These are phyloP conservation scores for Niveomyces coronatus DNA, from an alignment of 2,329 filamentous ascomycete species.

Conservation along the genomic window DNA sequence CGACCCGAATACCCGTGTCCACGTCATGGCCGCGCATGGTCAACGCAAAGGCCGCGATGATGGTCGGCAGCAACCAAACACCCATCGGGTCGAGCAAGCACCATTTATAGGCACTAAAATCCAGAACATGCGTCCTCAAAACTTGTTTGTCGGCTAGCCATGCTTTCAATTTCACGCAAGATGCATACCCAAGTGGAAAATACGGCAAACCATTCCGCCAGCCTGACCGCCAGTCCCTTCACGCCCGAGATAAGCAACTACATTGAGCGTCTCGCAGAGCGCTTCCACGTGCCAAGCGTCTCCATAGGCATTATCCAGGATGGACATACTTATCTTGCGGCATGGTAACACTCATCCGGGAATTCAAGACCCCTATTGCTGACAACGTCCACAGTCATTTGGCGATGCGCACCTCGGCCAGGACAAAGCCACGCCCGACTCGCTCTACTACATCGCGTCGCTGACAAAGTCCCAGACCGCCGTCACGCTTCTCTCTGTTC, in stretches of 20 bases:
- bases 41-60: background rate
- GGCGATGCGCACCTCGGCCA: conserved; percentile 15
- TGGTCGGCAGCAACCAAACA: background rate
- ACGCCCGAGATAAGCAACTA: conserved; percentile 10
- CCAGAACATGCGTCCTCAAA: background rate
- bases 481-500: conserved; percentile 33
- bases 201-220: background rate
- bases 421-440: conserved; percentile 30
- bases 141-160: background rate
- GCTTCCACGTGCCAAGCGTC: conserved; percentile 37
- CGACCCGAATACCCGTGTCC: background rate
- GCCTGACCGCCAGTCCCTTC: conserved; percentile 7
- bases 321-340: conserved; percentile 27
- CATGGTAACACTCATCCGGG: conserved; percentile 13
- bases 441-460: conserved; percentile 40
- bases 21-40: background rate
- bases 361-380: conserved; percentile 2
- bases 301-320: conserved; percentile 36
- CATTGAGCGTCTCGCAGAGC: conserved; percentile 19
- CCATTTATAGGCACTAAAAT: background rate
- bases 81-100: background rate
- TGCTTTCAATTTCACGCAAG: background rate
- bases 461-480: conserved; percentile 42
- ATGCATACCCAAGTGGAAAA: background rate
- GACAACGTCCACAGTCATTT: background rate